Evolutionary conservation across 1,139 yeast genomes (phyloP).

Genomic region (Debaryomycetaceae sp.): DNA sequence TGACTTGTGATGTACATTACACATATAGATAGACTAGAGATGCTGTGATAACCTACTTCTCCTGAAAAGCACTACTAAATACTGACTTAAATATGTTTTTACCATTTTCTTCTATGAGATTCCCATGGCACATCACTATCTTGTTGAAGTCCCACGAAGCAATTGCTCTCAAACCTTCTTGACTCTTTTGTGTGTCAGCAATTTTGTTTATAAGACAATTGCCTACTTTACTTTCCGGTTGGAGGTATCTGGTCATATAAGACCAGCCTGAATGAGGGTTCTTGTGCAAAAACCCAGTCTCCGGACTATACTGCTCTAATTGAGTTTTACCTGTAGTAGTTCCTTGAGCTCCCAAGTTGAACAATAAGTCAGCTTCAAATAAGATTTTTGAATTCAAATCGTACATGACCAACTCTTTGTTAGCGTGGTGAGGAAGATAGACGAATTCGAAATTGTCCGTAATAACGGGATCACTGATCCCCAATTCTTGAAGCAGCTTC

Average conservation of each 20-base stretch:
- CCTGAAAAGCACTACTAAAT: constrained; percentile 5
- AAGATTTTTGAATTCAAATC: constrained; percentile 45
- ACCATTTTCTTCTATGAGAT: constrained; percentile 45
- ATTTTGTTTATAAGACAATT: constrained; percentile 27
- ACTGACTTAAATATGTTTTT: constrained; percentile 23
- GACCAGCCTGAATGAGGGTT: constrained; percentile 41
- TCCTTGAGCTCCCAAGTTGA: constrained; percentile 40
- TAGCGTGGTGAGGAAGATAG: constrained; percentile 52
- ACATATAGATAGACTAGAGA: too few relatives aligned
- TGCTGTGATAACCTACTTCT: not conserved
- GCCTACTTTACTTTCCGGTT: constrained; percentile 37
- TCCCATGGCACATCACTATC: constrained; percentile 59
- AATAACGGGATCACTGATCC: constrained; percentile 24
- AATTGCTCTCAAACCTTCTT: constrained; percentile 31
- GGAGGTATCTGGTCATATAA: constrained; percentile 31
- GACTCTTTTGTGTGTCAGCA: constrained; percentile 5
- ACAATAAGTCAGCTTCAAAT: constrained; percentile 55
- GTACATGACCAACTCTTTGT: constrained; percentile 53
- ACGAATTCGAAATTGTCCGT: constrained; percentile 49
- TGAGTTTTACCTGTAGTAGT: constrained; percentile 11
- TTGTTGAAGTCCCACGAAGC: constrained; percentile 45
- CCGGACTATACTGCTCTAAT: constrained; percentile 40
- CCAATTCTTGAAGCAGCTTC: constrained; percentile 20
- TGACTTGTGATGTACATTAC: too few relatives aligned
- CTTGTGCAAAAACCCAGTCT: constrained; percentile 31